A percentile compares a stretch with the other conserved stretches of the same genome.
phyloP scores from a whole-genome alignment of 768 basidiomycete genomes.

The Cyclocybe aegerita region DNA sequence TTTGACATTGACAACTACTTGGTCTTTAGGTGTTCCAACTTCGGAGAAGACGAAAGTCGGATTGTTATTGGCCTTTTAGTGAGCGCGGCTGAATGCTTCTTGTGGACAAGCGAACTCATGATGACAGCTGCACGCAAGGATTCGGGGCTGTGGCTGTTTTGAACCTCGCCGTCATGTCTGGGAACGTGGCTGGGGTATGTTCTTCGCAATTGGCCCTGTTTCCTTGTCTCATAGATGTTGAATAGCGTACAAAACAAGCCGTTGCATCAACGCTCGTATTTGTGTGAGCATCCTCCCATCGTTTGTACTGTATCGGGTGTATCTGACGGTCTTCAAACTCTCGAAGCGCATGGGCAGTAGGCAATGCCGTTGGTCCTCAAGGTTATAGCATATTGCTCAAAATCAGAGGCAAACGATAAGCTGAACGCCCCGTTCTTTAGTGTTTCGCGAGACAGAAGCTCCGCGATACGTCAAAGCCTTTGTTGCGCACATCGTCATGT shows the following conservation, averaged over 20 bases:
- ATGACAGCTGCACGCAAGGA: constrained; percentile 40
- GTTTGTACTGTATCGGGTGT: neutral
- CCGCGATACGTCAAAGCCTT: constrained; percentile 50
- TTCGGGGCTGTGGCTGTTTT: constrained; percentile 47
- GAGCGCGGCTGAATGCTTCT: constrained; percentile 8
- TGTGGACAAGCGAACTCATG: neutral
- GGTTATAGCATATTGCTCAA: constrained; percentile 10
- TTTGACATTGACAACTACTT: neutral
- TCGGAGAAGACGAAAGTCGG: constrained; percentile 40
- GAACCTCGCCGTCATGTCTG: constrained; percentile 46
- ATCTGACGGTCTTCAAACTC: neutral
- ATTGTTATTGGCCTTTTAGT: constrained; percentile 50
- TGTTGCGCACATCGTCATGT: constrained; percentile 45
- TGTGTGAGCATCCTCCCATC: constrained; percentile 25
- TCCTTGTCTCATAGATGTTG: neutral
- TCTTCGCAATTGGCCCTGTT: neutral
- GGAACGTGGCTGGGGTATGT: constrained; percentile 43
- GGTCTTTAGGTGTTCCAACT: constrained; percentile 34
- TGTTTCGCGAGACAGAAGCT: constrained; percentile 44
- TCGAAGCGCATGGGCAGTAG: constrained; percentile 46
- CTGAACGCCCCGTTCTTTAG: constrained; percentile 12
- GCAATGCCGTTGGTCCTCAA: constrained; percentile 49
- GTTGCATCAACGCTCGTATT: constrained; percentile 48
- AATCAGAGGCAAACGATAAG: too few relatives aligned
- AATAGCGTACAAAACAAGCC: constrained; percentile 47